phyloP scores from a whole-genome alignment of 2,329 filamentous ascomycete species.

The Scedosporium aurantiacum region DNA sequence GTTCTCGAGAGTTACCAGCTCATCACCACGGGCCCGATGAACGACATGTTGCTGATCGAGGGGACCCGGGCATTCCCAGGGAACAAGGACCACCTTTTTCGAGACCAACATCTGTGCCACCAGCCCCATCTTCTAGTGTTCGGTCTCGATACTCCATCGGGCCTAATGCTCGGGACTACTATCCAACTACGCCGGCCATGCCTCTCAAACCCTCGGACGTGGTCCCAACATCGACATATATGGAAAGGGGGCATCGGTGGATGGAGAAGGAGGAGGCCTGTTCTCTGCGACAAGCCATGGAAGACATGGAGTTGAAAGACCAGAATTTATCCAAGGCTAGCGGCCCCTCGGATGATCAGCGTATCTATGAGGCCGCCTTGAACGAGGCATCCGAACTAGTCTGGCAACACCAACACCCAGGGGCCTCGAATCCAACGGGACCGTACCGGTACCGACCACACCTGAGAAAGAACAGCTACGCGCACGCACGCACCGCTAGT shows the following conservation, averaged over 20 bases:
- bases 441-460: conserved; percentile 59
- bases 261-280: conserved; percentile 71
- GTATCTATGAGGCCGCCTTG: conserved; percentile 58
- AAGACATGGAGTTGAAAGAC: conserved; percentile 53
- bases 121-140: conserved; percentile 24
- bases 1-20: background rate
- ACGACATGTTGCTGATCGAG: background rate
- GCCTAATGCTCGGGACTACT: conserved; percentile 39
- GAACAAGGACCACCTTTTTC: background rate
- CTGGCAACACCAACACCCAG: conserved; percentile 57
- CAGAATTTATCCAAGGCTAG: conserved; percentile 9
- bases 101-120: conserved; percentile 9
- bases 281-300: conserved; percentile 59
- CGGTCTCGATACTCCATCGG: conserved; percentile 39
- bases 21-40: background rate
- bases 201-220: conserved; percentile 48
- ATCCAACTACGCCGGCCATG: conserved; percentile 27
- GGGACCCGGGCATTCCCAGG: background rate
- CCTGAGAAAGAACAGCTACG: conserved; percentile 60
- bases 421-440: conserved; percentile 45
- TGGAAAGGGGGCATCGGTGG: conserved; percentile 64
- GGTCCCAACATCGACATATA: conserved; percentile 57
- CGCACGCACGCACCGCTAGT: conserved; percentile 52
- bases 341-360: conserved; percentile 43
- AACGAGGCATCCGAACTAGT: conserved; percentile 71